Conservation (phyloP, 2,329 filamentous ascomycete genomes). For the Penicillium sp. region DNA sequence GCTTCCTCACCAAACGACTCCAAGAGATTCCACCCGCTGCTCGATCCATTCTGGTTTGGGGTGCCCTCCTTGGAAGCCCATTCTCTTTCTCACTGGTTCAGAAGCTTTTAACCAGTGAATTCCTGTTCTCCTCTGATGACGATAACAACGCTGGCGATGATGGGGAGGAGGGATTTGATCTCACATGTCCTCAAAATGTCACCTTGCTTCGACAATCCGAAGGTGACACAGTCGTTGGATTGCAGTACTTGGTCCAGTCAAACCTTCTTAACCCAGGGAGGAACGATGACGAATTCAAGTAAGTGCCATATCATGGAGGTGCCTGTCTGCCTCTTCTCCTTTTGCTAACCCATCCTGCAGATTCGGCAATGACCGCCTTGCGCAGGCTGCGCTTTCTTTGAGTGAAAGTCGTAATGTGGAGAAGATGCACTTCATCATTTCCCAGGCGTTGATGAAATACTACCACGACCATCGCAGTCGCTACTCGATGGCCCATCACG, state of each 20-base stretch:
- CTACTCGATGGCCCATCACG: conserved; percentile 77
- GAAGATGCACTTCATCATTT: conserved; percentile 91
- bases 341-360: conserved; percentile 38
- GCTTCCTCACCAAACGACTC: conserved; percentile 77
- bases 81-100: conserved; percentile 84
- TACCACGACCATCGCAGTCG: conserved; percentile 62
- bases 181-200: conserved; percentile 41
- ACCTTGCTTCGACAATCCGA: conserved; percentile 62
- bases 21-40: conserved; percentile 73
- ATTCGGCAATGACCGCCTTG: conserved; percentile 86
- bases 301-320: neutral
- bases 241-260: conserved; percentile 78
- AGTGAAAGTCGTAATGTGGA: conserved; percentile 65
- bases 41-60: conserved; percentile 83
- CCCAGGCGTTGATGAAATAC: conserved; percentile 76
- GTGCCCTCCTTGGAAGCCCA: conserved; percentile 74
- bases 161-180: conserved; percentile 33
- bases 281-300: conserved; percentile 76
- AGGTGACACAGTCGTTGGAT: conserved; percentile 66
- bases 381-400: conserved; percentile 71
- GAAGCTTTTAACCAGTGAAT: conserved; percentile 73
- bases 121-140: conserved; percentile 56
- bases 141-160: conserved; percentile 31
- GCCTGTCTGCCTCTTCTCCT: neutral
- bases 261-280: conserved; percentile 82